Base-by-base conservation (phyloP, 345 rosid species). In the Eucalyptus decipiens region DNA sequence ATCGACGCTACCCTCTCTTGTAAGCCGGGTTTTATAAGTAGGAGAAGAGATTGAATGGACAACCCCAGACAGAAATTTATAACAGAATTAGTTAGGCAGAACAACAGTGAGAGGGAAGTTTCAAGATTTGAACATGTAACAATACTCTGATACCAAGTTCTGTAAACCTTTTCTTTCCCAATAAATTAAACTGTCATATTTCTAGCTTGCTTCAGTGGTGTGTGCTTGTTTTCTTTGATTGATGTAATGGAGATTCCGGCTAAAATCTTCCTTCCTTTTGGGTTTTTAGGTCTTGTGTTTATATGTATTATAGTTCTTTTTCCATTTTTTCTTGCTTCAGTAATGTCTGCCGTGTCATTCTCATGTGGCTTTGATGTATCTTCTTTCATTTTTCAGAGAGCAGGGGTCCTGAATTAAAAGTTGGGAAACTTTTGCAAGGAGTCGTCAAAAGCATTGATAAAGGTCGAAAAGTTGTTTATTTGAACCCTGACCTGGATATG, bases 351-450 rank as follows among this genome's bases (percentile, higher is more conserved):
- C 2, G 26, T 43, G 14, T 45, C 37, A 40, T 62, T 60, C 62
- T 26, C 40, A 51, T 51, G 47, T 76, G 83, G 83, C 83, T 76
- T 40, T 76, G 83, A 85, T 48, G 48, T 89, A 28, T 80, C 58
- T 43, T 76, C 47, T 76, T 21, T 40, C 45, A 76, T 80, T 54
- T 88, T 86, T 72, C 91, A 95, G 98, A 93, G 87, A 89, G 88
- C 86, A 87, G 80, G 80, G 94, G 90, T 88, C 28, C 87, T n/a
- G 94, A 92, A 86, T 89, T 94, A 85, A 95, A 93, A 92, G 88
- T 88, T 12, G 97, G 99, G 87, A 94, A 96, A 89, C 94, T 96
- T 89, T 89, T 98, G 89, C 97, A 98, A 92, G 98, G 98, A 24
- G 94, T 96, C 88, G 95, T 97, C 90, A 94, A 89, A 89, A 94